Evolutionary conservation across 2,329 filamentous ascomycete genomes (phyloP), one percentile per base, ranked within the genome.

Genomic region (Cercospora zeae-maydis): DNA sequence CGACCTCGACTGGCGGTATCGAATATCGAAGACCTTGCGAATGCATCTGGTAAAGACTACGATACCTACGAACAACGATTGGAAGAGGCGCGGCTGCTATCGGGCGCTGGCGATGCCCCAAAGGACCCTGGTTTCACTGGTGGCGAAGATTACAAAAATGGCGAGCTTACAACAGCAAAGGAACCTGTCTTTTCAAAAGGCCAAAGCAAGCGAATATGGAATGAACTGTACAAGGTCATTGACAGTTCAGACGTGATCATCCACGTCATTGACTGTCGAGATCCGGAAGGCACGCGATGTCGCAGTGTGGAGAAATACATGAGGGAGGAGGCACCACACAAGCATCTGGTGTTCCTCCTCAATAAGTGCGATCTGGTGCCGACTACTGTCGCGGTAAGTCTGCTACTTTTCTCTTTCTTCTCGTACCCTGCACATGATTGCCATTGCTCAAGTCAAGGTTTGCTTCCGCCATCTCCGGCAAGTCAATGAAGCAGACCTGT

Each of bases 361-460:
- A 96, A 96, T 79, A 96, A 96, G 81, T 91, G 90, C 72, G 95
- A 99, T 77, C 80, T 99, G 70, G 90, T 99, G 21, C 95, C 95
- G 1, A 96, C 93, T 2, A 88, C 86, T 67, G 91, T 96, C 79
- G 92, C 92, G 77, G 95, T 99, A 93, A 91, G 95, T 93, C 58
- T 30, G 34, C 14, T 16, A n/a, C 21, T 61, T 21, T 33, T 49
- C 57, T 42, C 56, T 63, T 63, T 62, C 57, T 42, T 47, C 53
- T 62, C 21, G 34, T 24, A 19, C n/a, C 59, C 63, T 63, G 66
- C 49, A 42, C 58, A 76, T 72, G 74, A 74, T 78, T 69, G 82
- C 84, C 88, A 88, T 90, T 87, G 83, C 92, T 95, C 65, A 96
- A 95, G 93, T 96, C 90, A 91, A 89, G 88, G 82, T 86, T 82